Conservation (phyloP, 2,329 filamentous ascomycete species). For the Macroventuria anomochaeta region DNA sequence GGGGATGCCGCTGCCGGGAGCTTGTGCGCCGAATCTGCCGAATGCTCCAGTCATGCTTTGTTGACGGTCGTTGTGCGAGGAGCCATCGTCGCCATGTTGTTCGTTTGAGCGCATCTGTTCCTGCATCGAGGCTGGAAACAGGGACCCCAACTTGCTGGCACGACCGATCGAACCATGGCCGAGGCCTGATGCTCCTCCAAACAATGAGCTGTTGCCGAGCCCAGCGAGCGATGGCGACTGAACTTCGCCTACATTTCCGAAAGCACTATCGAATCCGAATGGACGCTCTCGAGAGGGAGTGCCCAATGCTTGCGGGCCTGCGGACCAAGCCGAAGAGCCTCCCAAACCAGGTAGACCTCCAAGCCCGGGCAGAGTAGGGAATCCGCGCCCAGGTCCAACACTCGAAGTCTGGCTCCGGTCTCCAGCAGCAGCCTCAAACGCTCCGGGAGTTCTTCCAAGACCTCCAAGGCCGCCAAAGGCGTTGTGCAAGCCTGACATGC, state of each 20-base stretch:
- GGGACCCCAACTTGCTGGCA: conserved; percentile 80
- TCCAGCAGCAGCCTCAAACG: conserved; percentile 68
- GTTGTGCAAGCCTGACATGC: conserved; percentile 49
- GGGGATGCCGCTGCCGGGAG: conserved; percentile 33
- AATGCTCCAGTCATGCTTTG: conserved; percentile 68
- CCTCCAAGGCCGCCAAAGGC: conserved; percentile 64
- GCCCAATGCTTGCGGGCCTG: conserved; percentile 76
- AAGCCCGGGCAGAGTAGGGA: conserved; percentile 67
- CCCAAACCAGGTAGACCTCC: conserved; percentile 63
- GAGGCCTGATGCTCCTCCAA: conserved; percentile 62
- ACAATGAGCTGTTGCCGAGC: conserved; percentile 67
- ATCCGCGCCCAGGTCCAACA: conserved; percentile 75
- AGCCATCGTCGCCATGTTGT: conserved; percentile 63
- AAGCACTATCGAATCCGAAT: conserved; percentile 63
- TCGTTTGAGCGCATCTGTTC: conserved; percentile 77
- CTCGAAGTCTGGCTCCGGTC: conserved; percentile 95
- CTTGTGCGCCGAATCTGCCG: conserved; percentile 62
- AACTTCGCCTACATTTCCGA: conserved; percentile 77
- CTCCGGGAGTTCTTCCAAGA: conserved; percentile 53
- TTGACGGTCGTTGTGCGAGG: conserved; percentile 47
- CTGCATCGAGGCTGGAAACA: conserved; percentile 90
- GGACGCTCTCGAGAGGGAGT: conserved; percentile 69
- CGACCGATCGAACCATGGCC: conserved; percentile 71
- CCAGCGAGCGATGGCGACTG: conserved; percentile 76
- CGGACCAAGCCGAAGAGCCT: conserved; percentile 67